These are phyloP conservation scores for Chlamydomonas urium DNA, from an alignment of 139 green algal species.

Conservation along the genomic window DNA sequence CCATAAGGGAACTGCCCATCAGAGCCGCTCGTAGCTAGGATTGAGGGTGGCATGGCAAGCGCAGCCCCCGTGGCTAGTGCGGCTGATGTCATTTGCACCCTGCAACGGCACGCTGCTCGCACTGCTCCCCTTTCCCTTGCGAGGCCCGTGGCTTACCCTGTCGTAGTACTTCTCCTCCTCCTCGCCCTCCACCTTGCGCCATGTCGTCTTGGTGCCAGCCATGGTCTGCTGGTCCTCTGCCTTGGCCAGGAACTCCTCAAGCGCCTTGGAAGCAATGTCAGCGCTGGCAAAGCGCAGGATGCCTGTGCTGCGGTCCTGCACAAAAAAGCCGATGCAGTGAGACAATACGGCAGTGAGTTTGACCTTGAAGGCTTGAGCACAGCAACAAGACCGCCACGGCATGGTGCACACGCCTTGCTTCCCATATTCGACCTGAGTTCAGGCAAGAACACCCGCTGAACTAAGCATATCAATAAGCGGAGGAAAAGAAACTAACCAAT, in stretches of 20 bases:
- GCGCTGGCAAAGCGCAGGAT: conserved; percentile 43
- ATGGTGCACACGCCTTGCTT: too few relatives aligned
- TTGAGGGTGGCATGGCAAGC: background rate
- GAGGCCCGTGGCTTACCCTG: conserved; percentile 26
- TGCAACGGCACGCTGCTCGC: background rate
- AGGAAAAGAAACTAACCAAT: conserved; percentile 94
- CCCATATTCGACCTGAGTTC: conserved; percentile 37
- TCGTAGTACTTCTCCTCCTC: conserved; percentile 61
- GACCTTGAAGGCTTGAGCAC: too few relatives aligned
- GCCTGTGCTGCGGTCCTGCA: conserved; percentile 41
- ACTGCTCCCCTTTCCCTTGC: background rate
- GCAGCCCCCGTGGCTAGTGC: background rate
- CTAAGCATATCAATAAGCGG: conserved; percentile 93
- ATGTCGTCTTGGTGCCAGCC: conserved; percentile 30
- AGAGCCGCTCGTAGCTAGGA: background rate
- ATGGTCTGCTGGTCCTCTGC: conserved; percentile 42
- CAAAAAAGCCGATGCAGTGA: background rate
- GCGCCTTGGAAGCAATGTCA: conserved; percentile 24
- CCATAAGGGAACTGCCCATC: background rate
- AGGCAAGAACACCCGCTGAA: conserved; percentile 87
- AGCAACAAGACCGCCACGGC: too few relatives aligned
- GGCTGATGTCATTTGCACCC: background rate
- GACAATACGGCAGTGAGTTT: background rate
- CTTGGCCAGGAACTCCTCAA: conserved; percentile 22
- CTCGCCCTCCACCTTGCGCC: conserved; percentile 56